Evolutionary conservation across 768 basidiomycete species (phyloP), one percentile per base, ranked within the genome.

Genomic region (Naganishia antarctica): DNA sequence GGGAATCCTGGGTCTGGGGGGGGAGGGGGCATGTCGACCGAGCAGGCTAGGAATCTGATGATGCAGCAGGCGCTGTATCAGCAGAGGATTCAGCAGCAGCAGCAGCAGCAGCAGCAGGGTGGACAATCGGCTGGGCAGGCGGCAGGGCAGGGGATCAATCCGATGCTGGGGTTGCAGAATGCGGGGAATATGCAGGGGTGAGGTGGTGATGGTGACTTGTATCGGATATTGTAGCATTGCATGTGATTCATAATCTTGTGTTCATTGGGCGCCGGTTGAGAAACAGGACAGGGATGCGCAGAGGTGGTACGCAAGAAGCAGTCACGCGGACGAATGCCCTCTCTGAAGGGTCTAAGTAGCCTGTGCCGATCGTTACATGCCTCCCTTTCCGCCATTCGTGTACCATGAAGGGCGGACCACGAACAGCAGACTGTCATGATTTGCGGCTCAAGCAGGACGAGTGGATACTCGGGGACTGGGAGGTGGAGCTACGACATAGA

Each of bases 111-210:
- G 21, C 37, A 41, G 37, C 31, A 34, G 26, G 34, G 23, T 3
- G 18, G 12, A 34, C 53, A 41, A 23, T 25, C 23, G 23, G 31
- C 12, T 6, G 21, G 21, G 37, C 21, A 9, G 37, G 53, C 21
- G 3, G 32, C 34, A 12, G 34, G 53, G 8, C 48, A 49, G 15
- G 15, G 6, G 21, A 57, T 57, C 37, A 57, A 57, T n/a, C 53
- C 53, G n/a, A 23, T n/a, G n/a, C 21, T 57, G n/a, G 40, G 37
- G 53, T 32, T 34, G 53, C 53, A 57, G 43, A 21, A 44, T 44
- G 43, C 43, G n/a, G 43, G 43, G 43, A 44, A 44, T 44, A n/a
- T n/a, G n/a, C n/a, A 18, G 43, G 43, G 6, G 43, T 7, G 8
- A 7, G n/a, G 43, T 18, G 43, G 43, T 44, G 43, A 44, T 21